Percentiles rank a stretch among this genome's conserved stretches.
Evolutionary conservation across 192 early-diverging fungal species (phyloP).

Genomic region (Backusella luteola): DNA sequence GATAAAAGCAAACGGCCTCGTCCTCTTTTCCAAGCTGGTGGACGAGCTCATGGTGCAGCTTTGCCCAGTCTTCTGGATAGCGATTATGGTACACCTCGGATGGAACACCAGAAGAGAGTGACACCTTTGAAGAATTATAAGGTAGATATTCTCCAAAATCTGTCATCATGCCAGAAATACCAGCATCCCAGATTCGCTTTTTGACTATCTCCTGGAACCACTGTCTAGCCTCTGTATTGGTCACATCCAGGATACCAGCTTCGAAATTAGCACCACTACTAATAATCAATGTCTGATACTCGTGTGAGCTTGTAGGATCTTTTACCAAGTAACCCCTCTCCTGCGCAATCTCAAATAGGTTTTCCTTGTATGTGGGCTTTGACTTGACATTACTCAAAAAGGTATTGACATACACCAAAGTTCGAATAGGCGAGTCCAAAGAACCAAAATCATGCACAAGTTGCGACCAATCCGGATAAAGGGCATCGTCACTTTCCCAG

Average conservation of each 20-base stretch:
- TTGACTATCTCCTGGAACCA: slow-evolving; percentile 42
- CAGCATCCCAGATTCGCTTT: slow-evolving; percentile 21
- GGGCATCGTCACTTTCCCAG: slow-evolving; percentile 34
- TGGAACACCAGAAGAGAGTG: slow-evolving; percentile 18
- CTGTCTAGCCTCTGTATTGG: slow-evolving; percentile 31
- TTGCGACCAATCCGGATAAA: slow-evolving; percentile 33
- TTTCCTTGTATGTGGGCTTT: slow-evolving; percentile 15
- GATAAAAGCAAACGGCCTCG: slow-evolving; percentile 31
- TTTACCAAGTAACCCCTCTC: slow-evolving; percentile 29
- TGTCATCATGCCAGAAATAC: slow-evolving; percentile 34
- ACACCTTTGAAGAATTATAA: slow-evolving; percentile 2
- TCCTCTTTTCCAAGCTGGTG: slow-evolving; percentile 25
- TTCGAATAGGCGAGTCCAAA: background rate
- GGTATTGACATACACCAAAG: slow-evolving; percentile 35
- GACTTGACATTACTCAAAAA: slow-evolving; percentile 25
- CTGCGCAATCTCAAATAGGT: slow-evolving; percentile 30
- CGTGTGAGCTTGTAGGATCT: background rate
- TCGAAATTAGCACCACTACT: slow-evolving; percentile 18
- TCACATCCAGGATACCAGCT: slow-evolving; percentile 37
- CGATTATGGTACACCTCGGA: slow-evolving; percentile 32
- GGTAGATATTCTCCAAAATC: slow-evolving; percentile 43
- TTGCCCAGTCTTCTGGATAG: slow-evolving; percentile 40
- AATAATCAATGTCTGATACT: slow-evolving; percentile 3
- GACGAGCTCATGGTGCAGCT: slow-evolving; percentile 26
- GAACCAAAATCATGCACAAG: slow-evolving; percentile 17